Evolutionary conservation across 306 rosid genomes (phyloP).

Genomic region (Vigna unguiculata): DNA sequence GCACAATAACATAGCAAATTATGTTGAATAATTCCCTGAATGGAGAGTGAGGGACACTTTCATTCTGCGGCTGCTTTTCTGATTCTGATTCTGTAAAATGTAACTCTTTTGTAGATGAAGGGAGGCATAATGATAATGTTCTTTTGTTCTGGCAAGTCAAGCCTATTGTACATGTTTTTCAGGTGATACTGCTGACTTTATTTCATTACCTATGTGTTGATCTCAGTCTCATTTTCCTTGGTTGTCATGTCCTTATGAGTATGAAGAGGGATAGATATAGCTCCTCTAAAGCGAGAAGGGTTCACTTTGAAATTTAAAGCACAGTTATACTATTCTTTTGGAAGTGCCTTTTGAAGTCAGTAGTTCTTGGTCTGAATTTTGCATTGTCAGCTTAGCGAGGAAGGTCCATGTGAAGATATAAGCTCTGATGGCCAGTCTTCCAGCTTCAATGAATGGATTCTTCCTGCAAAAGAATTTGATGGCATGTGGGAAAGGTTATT

Average conservation of each 20-base stretch:
- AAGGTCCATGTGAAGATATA: slow-evolving; percentile 92
- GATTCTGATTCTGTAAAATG: slow-evolving; percentile 36
- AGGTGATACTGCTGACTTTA: slow-evolving; percentile 61
- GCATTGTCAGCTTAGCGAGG: slow-evolving; percentile 82
- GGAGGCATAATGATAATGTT: slow-evolving; percentile 69
- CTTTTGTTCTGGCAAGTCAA: slow-evolving; percentile 99
- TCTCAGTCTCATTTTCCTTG: slow-evolving; percentile 20
- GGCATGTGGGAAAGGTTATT: slow-evolving; percentile 99
- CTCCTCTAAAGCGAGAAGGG: neutral
- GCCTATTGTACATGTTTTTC: slow-evolving; percentile 92
- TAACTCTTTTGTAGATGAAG: slow-evolving; percentile 63
- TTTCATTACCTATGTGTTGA: neutral
- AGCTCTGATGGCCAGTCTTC: slow-evolving; percentile 88
- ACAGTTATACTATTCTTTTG: neutral
- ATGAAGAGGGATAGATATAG: neutral
- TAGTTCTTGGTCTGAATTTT: slow-evolving; percentile 37
- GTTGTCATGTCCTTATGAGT: neutral
- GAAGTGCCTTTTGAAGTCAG: neutral
- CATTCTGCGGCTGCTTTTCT: slow-evolving; percentile 27
- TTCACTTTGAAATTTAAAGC: neutral
- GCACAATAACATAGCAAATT: neutral
- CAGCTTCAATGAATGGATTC: slow-evolving; percentile 94
- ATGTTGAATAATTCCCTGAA: neutral
- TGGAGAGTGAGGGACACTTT: neutral
- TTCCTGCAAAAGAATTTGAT: slow-evolving; percentile 95